Evolutionary conservation across 345 rosid species (phyloP), one percentile per base, ranked within the genome.

Genomic region (Psidium friedrichsthalianum): DNA sequence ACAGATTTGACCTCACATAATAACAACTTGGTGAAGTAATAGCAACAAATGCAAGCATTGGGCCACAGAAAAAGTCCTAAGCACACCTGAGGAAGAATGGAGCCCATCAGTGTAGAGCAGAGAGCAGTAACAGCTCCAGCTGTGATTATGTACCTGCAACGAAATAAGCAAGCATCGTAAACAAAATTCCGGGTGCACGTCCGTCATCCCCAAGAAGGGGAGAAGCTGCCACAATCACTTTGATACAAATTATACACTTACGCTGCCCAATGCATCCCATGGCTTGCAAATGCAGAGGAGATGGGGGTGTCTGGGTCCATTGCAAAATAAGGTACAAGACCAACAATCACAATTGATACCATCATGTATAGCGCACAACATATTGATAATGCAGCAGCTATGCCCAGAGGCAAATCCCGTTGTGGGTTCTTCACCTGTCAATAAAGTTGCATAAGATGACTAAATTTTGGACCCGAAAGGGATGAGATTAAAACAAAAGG

Each of bases 241-340:
- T 32, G 55, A 56, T 11, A 40, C 40, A 81, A 13, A 44, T 53
- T 83, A 84, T 64, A 88, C 55, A 90, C 99, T 92, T 92, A 97
- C 99, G 95, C 96, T 15, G 98, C 98, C 99, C 99, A 97, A 54
- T 94, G 95, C 99, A 97, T 96, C 87, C 95, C 98, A 88, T 93
- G 90, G 87, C 89, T 88, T 88, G 97, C 90, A 88, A 97, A 97
- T 86, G 99, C 99, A 74, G 99, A 92, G 53, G 99, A 97, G 82
- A 97, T 97, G 11, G 99, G 99, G 56, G 99, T 97, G 89, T 97
- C 99, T 11, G 98, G 99, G 90, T 97, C 96, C 98, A 97, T 93
- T 29, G 92, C 93, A 90, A 94, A 94, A 88, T 97, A 97, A 80
- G 99, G 99, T 58, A 96, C 95, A 87, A 97, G 90, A 86, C 99